phyloP scores from a whole-genome alignment of 306 rosid genomes.

The Purshia tridentata region DNA sequence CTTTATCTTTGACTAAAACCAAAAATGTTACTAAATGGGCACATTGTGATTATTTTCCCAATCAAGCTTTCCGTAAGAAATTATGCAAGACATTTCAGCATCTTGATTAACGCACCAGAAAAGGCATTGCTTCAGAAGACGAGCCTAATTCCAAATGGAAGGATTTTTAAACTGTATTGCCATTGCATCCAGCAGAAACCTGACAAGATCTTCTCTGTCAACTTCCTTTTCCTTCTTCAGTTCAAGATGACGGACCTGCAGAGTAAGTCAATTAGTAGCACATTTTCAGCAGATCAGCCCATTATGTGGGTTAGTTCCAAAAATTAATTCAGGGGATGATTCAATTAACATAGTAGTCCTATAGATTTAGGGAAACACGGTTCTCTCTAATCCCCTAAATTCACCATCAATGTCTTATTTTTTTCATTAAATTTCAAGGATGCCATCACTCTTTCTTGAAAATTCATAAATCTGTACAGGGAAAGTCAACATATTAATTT shows the following conservation, averaged over 20 bases:
- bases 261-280: slow-evolving; percentile 19
- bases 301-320: background rate
- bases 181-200: slow-evolving; percentile 70
- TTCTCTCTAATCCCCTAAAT: background rate
- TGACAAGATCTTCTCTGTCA: slow-evolving; percentile 53
- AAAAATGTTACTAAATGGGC: no score
- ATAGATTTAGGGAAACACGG: background rate
- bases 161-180: slow-evolving; percentile 78
- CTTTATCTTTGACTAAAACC: no score
- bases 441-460: background rate
- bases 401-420: background rate
- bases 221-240: slow-evolving; percentile 78
- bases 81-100: slow-evolving; percentile 26
- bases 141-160: slow-evolving; percentile 61
- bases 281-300: background rate
- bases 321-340: background rate
- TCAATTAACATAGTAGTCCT: background rate
- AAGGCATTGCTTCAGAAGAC: slow-evolving; percentile 17
- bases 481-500: background rate
- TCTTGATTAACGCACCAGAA: slow-evolving; percentile 20
- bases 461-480: background rate
- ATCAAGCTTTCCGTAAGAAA: background rate
- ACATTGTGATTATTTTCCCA: background rate
- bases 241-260: slow-evolving; percentile 91
- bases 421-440: background rate